A percentile compares a stretch with the other conserved stretches of the same genome.
Evolutionary conservation across 768 basidiomycete genomes (phyloP).

Genomic region (Rhodocollybia butyracea): DNA sequence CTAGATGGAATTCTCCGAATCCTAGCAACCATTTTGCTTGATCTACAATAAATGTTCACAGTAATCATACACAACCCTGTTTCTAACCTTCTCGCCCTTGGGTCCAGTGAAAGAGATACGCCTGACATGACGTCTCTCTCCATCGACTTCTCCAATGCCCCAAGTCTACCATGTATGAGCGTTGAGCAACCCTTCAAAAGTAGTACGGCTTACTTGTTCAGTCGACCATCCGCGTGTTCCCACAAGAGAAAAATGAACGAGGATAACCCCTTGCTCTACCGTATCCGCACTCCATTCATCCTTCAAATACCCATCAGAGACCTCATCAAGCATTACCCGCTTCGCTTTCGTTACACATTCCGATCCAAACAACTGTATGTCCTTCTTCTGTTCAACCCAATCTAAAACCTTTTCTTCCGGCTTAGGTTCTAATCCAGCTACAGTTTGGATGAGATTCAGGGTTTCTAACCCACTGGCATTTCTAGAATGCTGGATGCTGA

Average conservation of each 20-base stretch:
- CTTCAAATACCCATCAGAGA: constrained; percentile 42
- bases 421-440: neutral
- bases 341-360: constrained; percentile 50
- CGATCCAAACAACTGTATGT: constrained; percentile 60
- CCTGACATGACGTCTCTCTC: constrained; percentile 3
- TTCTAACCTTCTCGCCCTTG: neutral
- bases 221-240: constrained; percentile 40
- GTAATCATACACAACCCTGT: constrained; percentile 13
- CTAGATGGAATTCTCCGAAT: no score
- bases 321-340: constrained; percentile 43
- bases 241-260: constrained; percentile 24
- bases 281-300: constrained; percentile 39
- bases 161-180: constrained; percentile 6
- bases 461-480: constrained; percentile 57
- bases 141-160: constrained; percentile 10
- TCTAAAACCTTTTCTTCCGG: constrained; percentile 14
- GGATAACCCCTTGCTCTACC: constrained; percentile 37
- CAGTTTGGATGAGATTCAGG: constrained; percentile 57
- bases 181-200: neutral
- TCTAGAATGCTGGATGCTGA: constrained; percentile 61
- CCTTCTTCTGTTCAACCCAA: constrained; percentile 55
- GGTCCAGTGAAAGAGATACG: constrained; percentile 2
- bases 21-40: no score
- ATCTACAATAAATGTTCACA: neutral
- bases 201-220: constrained; percentile 18